These are phyloP conservation scores for Beauveria caledonica DNA, from an alignment of 2,329 filamentous ascomycete species.

Conservation along the genomic window DNA sequence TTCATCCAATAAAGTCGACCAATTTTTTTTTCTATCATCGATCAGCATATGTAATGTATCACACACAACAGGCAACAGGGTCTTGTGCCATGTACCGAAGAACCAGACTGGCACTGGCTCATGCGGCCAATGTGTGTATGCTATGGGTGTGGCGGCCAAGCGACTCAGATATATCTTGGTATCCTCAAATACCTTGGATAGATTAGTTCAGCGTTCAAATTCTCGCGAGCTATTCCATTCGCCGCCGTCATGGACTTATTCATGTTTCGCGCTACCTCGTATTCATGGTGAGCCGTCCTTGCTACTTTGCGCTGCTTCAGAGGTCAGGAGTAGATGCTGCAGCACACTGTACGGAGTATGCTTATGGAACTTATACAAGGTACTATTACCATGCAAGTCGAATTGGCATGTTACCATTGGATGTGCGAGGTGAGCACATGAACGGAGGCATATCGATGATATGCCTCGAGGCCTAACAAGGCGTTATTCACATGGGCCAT, in stretches of 20 bases:
- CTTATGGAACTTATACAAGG: not conserved
- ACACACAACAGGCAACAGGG: not conserved
- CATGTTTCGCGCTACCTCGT: not conserved
- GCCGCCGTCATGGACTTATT: not conserved
- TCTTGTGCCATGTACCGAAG: not conserved
- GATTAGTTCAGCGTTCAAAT: not conserved
- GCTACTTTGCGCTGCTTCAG: not conserved
- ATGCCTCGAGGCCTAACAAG: not conserved
- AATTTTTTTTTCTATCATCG: not conserved
- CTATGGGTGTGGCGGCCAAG: not conserved
- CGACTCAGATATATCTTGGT: not conserved
- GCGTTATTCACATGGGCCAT: not conserved
- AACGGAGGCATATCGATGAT: not conserved
- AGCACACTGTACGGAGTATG: too few relatives aligned
- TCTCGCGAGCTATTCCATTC: not conserved
- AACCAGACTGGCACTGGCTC: not conserved
- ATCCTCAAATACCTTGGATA: not conserved
- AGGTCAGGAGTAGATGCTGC: not conserved
- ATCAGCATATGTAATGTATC: constrained; percentile 1
- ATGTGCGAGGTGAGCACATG: not conserved
- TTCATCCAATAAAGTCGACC: not conserved
- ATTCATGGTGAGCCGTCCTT: not conserved
- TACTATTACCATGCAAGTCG: not conserved
- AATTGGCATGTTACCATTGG: not conserved
- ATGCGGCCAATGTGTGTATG: not conserved